These are phyloP conservation scores for Plantago rigida DNA, from an alignment of 305 asterid species.

Conservation along the genomic window DNA sequence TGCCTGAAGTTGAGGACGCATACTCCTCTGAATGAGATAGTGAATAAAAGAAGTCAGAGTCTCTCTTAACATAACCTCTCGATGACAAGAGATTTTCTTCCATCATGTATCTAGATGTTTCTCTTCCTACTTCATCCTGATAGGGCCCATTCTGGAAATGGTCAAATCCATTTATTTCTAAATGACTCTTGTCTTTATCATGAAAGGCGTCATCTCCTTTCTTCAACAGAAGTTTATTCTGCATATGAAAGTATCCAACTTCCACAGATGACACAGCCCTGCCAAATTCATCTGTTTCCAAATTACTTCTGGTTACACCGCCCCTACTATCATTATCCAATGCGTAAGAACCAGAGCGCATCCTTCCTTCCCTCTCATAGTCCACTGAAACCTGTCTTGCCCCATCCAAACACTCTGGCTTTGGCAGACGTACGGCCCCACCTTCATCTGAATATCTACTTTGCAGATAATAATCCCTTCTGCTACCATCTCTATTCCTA, in stretches of 20 bases:
- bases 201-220: background rate
- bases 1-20: background rate
- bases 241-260: slow-evolving; percentile 1
- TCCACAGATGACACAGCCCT: background rate
- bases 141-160: background rate
- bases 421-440: no score
- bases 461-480: background rate
- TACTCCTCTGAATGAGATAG: slow-evolving; percentile 2
- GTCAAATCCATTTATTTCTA: no score
- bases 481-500: background rate
- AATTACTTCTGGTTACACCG: background rate
- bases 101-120: background rate
- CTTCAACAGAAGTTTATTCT: background rate
- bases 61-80: background rate
- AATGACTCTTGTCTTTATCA: background rate
- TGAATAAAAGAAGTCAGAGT: slow-evolving; percentile 1
- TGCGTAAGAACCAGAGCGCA: background rate
- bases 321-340: background rate
- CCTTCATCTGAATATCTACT: no score
- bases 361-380: background rate
- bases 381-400: background rate
- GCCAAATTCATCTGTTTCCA: slow-evolving; percentile 4
- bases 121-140: background rate
- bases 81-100: background rate
- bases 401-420: background rate